Percentiles rank a stretch among this genome's conserved stretches.
phyloP scores from a whole-genome alignment of 1,284 basidiomycete genomes.

The Fomitopsis palustris region DNA sequence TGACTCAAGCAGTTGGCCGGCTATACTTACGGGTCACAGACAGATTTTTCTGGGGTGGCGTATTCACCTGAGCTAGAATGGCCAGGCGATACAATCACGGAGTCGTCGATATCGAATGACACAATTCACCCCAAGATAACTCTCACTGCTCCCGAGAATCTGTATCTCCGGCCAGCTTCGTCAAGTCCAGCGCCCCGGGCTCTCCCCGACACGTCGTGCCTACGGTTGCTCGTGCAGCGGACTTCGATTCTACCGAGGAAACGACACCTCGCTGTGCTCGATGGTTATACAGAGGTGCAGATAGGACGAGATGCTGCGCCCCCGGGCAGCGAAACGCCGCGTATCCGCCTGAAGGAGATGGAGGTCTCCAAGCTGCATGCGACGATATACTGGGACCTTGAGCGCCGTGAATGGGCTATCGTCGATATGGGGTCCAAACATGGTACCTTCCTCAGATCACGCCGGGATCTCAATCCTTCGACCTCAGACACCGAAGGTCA shows the following conservation, averaged over 20 bases:
- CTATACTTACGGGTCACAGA: neutral
- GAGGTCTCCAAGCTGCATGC: conserved; percentile 77
- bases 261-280: conserved; percentile 54
- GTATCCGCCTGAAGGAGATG: conserved; percentile 76
- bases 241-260: conserved; percentile 49
- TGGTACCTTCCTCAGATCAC: conserved; percentile 58
- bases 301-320: conserved; percentile 64
- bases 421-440: conserved; percentile 84
- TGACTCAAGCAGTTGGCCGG: neutral
- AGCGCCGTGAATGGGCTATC: conserved; percentile 55
- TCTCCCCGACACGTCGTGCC: conserved; percentile 24
- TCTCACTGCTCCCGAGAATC: neutral
- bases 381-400: conserved; percentile 65
- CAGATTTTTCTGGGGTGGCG: conserved; percentile 13
- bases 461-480: conserved; percentile 4
- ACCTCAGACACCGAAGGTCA: neutral
- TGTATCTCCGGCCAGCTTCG: conserved; percentile 3
- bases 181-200: neutral
- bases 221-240: conserved; percentile 56
- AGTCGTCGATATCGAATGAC: neutral
- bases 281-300: conserved; percentile 61
- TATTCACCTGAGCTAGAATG: conserved; percentile 57
- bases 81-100: conserved; percentile 38
- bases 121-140: neutral
- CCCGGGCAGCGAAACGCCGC: conserved; percentile 46